Evolutionary conservation across 495 filamentous ascomycete genomes (phyloP), one percentile per base, ranked within the genome.

Genomic region (Neurospora sp.): DNA sequence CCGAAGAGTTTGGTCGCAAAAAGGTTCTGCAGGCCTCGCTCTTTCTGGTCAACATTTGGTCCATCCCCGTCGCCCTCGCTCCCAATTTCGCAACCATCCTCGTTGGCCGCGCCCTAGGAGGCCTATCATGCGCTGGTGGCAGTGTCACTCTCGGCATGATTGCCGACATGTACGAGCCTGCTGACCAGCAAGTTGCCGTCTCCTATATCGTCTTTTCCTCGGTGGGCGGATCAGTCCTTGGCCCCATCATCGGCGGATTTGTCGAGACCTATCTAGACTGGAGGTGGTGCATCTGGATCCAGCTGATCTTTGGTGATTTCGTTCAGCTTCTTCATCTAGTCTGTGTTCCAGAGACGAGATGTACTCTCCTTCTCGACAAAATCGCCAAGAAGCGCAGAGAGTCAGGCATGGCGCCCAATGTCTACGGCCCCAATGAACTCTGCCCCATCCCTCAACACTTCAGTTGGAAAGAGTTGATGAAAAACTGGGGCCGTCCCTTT

Each of bases 61-160:
- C 91, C 75, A 84, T 94, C 23, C 91, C 91, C 7, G 91, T 91
- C 69, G 92, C 87, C 0, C 75, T 94, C 37, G 91, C 91, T 3
- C 89, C 88, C 4, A 93, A 93, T 77, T 92, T 90, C 73, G 87
- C 82, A 4, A 88, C 90, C 4, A 84, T 94, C 72, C 79, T 94
- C 27, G 90, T 88, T 9, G 88, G 88, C 41, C 88, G 92, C 27
- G 84, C 87, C 8, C 84, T 94, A 0, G 92, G 92, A 18, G 92
- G 92, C 69, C 80, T 94, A 1, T 90, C 88, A 31, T 91, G 90
- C 0, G 92, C 92, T 12, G 92, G 92, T 54, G 92, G 92, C 70
- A 93, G 91, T 37, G 92, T 94, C 71, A 94, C 92, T 0, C 86
- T 94, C 4, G 92, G 92, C 40, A 93, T 94, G 91, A 89, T 93